Conservation (phyloP, 2,329 filamentous ascomycete species). For the Blastomyces percursus region DNA sequence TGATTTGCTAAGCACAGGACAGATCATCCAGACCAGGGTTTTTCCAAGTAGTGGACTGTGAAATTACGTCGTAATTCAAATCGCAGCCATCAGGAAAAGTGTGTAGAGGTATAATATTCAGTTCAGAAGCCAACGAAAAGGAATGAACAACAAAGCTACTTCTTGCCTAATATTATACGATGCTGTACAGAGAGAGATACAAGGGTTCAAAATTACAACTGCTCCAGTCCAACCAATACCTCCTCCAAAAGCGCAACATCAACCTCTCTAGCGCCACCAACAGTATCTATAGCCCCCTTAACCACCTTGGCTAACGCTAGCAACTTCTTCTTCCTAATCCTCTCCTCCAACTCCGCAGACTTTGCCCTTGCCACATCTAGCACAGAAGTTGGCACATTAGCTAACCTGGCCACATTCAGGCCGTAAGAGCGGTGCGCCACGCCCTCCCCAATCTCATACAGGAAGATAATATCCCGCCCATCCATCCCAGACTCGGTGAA, state of each 20-base stretch:
- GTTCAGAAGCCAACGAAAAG: not conserved
- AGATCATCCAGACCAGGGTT: not conserved
- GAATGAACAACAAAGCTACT: not conserved
- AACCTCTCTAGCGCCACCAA: constrained; percentile 14
- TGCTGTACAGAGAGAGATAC: not conserved
- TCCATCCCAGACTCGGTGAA: constrained; percentile 57
- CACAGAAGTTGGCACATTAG: constrained; percentile 64
- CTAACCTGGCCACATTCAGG: constrained; percentile 79
- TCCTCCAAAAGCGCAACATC: constrained; percentile 25
- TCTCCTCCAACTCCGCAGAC: constrained; percentile 67
- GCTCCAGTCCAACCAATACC: constrained; percentile 35
- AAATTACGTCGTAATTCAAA: not conserved
- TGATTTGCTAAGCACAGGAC: not conserved
- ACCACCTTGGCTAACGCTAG: constrained; percentile 25
- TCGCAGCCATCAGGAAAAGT: not conserved
- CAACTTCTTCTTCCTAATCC: constrained; percentile 54
- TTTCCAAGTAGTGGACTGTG: not conserved
- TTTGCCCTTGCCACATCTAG: constrained; percentile 70
- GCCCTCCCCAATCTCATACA: constrained; percentile 85
- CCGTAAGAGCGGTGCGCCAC: constrained; percentile 92
- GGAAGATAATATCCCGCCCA: constrained; percentile 68
- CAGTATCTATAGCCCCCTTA: constrained; percentile 19
- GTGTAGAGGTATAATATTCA: not conserved
- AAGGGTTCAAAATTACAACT: constrained; percentile 22
- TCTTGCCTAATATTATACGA: not conserved